Evolutionary conservation across 2,329 filamentous ascomycete species (phyloP), one percentile per base, ranked within the genome.

Genomic region (Paecilomyces dactylethromorphus): DNA sequence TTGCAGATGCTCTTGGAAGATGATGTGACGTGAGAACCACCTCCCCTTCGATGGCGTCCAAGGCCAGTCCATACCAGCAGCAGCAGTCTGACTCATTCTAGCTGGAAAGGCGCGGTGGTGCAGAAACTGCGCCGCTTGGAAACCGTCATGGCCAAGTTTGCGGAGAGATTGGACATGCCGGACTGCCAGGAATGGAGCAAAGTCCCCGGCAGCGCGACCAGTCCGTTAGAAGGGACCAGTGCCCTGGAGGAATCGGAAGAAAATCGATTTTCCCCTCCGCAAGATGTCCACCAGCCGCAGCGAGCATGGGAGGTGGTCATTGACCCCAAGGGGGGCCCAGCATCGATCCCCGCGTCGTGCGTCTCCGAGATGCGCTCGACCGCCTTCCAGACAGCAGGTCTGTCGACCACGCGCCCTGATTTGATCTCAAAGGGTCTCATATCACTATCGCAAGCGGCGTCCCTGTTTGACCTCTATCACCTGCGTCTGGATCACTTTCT

Each of bases 401-500:
- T 54, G n/a, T 53, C 12, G 3, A 51, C 64, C n/a, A 56, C 59
- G 29, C 56, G 55, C 10, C 59, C 59, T 15, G 78, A 80, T 60
- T 74, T 81, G 60, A 78, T 81, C 51, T 76, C 77, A 0, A 70
- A 71, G 35, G 78, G 78, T 1, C 60, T 77, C 1, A 62, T 81
- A n/a, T 72, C 71, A 22, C 55, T 76, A 3, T 72, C 76, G 54
- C 75, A 78, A 52, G 79, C 78, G 5, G 72, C 77, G 29, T 66
- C 69, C 15, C 66, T 81, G 1, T 73, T 79, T 18, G 66, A 70
- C 18, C 68, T 76, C 29, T 81, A 79, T 60, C 63, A 78, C 4
- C 69, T 71, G 31, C 72, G 78, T 45, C 73, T 81, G 32, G 78
- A 80, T 64, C 77, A 77, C 22, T 80, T 79, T 58, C 71, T 80